Evolutionary conservation across 805 yeast species (phyloP), one percentile per base, ranked within the genome.

Genomic region (Lipomyces sp.): DNA sequence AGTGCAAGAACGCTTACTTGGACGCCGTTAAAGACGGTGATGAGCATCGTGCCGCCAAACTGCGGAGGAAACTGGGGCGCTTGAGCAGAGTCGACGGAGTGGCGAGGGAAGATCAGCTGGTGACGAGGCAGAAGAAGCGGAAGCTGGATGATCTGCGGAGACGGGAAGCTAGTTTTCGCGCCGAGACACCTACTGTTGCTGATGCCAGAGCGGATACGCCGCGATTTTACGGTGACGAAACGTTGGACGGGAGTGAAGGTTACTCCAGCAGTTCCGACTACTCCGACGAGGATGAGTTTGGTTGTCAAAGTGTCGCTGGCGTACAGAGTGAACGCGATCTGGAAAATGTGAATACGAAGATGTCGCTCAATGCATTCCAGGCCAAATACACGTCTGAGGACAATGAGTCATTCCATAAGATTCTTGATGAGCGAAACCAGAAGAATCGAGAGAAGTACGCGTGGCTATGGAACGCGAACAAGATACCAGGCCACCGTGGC

Each of bases 351-450:
- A 42, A 57, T 51, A 53, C 45, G 18, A 32, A 35, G 8, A 18
- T 68, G 24, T 42, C 69, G n/a, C 53, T 74, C 34, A 69, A 71
- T 55, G 45, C 65, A 29, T 75, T 73, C 50, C 77, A 75, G 59
- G 71, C 71, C 3, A 70, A 65, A 11, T 70, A 67, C 42, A 75
- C 76, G 1, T 74, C 77, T 1, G 77, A 75, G 57, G 77, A 75
- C 55, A 75, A 75, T 59, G 74, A 69, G 24, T 74, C 76, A 32
- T 75, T 75, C 57, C 67, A 70, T 39, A 55, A 64, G 24, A 60
- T 75, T 6, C 60, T 75, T 18, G 76, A 74, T 30, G 56, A 60
- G 35, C 65, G 70, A 33, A 71, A 70, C 30, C 66, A 65, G 10
- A 29, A 53, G 30, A 72, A 67, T 34, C 56, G 73, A 18, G 66